Evolutionary conservation across 805 yeast genomes (phyloP).

Genomic region (Saturnispora bothae): DNA sequence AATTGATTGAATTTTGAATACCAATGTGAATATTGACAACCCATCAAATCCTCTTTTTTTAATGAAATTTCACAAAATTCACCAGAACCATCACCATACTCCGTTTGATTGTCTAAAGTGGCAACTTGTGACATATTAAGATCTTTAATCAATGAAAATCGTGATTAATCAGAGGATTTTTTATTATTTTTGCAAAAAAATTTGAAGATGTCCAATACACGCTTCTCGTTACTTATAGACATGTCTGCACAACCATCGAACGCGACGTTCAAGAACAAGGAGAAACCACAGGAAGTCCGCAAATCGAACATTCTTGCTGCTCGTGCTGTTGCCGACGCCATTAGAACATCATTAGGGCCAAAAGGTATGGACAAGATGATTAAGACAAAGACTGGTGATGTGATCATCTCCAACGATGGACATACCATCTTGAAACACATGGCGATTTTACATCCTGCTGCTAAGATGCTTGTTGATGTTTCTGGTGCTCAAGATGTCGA

Average conservation of each 20-base stretch:
- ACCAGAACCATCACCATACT: too few relatives aligned
- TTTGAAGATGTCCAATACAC: background rate
- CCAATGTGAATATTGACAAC: conserved; percentile 55
- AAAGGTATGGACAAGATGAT: conserved; percentile 99
- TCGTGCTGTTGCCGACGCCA: conserved; percentile 89
- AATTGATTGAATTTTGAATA: conserved; percentile 37
- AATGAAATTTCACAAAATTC: conserved; percentile 19
- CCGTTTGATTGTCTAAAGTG: too few relatives aligned
- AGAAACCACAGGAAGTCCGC: conserved; percentile 92
- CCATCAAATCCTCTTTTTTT: conserved; percentile 33
- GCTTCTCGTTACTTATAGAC: background rate
- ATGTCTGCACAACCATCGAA: conserved; percentile 28
- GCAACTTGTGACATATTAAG: background rate
- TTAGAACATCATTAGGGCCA: conserved; percentile 92
- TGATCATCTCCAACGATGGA: conserved; percentile 94
- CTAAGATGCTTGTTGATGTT: conserved; percentile 91
- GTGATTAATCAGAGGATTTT: background rate
- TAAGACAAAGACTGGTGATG: conserved; percentile 84
- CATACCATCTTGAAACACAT: conserved; percentile 93
- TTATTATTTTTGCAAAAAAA: too few relatives aligned
- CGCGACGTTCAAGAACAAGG: conserved; percentile 85
- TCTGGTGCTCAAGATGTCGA: conserved; percentile 97
- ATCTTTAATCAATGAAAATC: background rate
- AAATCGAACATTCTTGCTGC: conserved; percentile 85
- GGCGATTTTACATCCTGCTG: conserved; percentile 99